Conservation (phyloP, 805 yeast genomes). For the Diddensiella santjacobensis region DNA sequence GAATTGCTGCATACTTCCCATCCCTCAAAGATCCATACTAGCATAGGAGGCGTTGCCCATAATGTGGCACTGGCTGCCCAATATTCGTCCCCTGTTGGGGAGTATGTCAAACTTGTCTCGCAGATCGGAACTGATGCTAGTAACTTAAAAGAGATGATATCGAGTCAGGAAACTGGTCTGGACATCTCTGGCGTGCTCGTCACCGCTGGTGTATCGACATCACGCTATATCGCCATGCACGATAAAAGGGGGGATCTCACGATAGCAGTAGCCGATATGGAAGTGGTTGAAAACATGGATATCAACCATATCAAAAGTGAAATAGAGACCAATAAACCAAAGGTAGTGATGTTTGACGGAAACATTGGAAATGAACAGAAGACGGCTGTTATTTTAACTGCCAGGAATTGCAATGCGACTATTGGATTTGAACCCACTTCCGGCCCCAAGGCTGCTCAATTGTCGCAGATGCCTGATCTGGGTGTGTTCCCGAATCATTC, state of each 20-base stretch:
- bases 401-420: constrained; percentile 27
- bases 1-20: constrained; percentile 54
- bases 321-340: constrained; percentile 43
- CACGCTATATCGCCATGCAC: constrained; percentile 73
- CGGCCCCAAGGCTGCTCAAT: constrained; percentile 51
- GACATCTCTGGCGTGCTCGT: constrained; percentile 41
- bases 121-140: constrained; percentile 55
- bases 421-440: constrained; percentile 78
- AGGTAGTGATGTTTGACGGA: constrained; percentile 59
- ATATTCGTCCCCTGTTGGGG: constrained; percentile 28
- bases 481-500: constrained; percentile 43
- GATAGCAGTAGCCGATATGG: constrained; percentile 84
- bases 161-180: constrained; percentile 24
- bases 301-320: constrained; percentile 40
- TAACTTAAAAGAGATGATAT: constrained; percentile 22
- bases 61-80: constrained; percentile 68
- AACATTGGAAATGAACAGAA: constrained; percentile 51
- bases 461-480: constrained; percentile 35
- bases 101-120: constrained; percentile 46
- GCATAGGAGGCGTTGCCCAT: constrained; percentile 82
- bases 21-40: constrained; percentile 55
- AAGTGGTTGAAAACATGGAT: constrained; percentile 52
- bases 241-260: constrained; percentile 57
- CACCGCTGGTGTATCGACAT: constrained; percentile 40
- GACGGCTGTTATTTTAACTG: constrained; percentile 35